These are phyloP conservation scores for Xerocomellus intermedius DNA, from an alignment of 768 basidiomycete species.

Conservation along the genomic window DNA sequence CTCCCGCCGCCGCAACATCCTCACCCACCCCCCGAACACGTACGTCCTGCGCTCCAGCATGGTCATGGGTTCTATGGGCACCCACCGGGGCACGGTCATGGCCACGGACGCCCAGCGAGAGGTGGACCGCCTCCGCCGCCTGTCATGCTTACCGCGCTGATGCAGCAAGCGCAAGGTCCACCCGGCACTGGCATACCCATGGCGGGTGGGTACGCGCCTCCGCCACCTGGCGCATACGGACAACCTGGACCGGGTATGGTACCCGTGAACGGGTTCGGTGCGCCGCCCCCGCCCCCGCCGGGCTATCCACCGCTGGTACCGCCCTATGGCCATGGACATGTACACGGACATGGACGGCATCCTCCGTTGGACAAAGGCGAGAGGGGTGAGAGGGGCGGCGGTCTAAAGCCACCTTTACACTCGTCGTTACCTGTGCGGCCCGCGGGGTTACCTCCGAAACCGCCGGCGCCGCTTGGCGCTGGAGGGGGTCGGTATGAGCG, in stretches of 20 bases:
- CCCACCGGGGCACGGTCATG: conserved; percentile 29
- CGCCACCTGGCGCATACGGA: conserved; percentile 15
- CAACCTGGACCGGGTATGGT: conserved; percentile 8
- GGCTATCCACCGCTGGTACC: conserved; percentile 22
- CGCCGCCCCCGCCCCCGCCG: conserved; percentile 10
- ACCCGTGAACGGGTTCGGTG: conserved; percentile 18
- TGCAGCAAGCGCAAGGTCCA: conserved; percentile 25
- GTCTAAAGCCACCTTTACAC: conserved; percentile 8
- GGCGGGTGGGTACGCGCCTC: conserved; percentile 12
- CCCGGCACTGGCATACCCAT: conserved; percentile 7
- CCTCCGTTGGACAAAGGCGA: conserved; percentile 16
- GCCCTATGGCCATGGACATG: conserved; percentile 10
- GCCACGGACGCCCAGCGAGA: conserved; percentile 34
- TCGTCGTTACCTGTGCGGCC: conserved; percentile 23
- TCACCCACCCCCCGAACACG: conserved; percentile 30
- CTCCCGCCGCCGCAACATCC: conserved; percentile 26
- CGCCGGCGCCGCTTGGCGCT: conserved; percentile 11
- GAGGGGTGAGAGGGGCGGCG: conserved; percentile 8
- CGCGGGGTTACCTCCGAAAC: conserved; percentile 20
- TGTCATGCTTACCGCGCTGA: conserved; percentile 30
- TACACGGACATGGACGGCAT: conserved; percentile 10
- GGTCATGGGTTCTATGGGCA: conserved; percentile 28
- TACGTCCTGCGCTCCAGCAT: conserved; percentile 34
- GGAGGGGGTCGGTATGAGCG: conserved; percentile 21
- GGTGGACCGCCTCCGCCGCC: conserved; percentile 25